Evolutionary conservation across 371 early-diverging fungal species (phyloP).

Genomic region (Syncephalastrum racemosum): DNA sequence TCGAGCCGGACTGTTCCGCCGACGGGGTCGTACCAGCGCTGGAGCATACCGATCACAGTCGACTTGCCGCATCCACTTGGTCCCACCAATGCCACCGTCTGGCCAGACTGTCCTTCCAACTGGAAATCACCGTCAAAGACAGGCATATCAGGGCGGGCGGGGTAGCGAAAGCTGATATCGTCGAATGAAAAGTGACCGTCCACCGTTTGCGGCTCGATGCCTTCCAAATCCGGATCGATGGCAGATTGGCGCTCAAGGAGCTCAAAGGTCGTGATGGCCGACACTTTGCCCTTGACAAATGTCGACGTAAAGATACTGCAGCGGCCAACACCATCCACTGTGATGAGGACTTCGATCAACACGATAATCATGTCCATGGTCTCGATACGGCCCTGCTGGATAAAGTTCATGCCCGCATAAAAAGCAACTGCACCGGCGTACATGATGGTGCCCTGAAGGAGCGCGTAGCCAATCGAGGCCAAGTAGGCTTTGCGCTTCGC

Average conservation of each 20-base stretch:
- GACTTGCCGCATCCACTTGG: constrained; percentile 64
- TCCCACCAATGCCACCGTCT: constrained; percentile 72
- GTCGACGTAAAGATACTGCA: constrained; percentile 57
- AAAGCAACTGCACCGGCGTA: constrained; percentile 62
- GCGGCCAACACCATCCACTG: constrained; percentile 66
- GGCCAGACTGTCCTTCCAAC: constrained; percentile 68
- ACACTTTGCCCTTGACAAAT: constrained; percentile 73
- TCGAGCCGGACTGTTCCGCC: constrained; percentile 66
- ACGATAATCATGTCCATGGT: constrained; percentile 57
- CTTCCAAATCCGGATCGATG: constrained; percentile 72
- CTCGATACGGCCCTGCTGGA: constrained; percentile 31
- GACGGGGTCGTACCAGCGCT: constrained; percentile 82
- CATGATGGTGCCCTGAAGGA: constrained; percentile 64
- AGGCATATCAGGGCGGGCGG: constrained; percentile 73
- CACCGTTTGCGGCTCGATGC: constrained; percentile 44
- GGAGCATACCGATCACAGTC: constrained; percentile 77
- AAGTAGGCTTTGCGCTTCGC: constrained; percentile 58
- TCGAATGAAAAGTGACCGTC: constrained; percentile 57
- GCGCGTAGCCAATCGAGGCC: constrained; percentile 66
- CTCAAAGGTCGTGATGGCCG: constrained; percentile 75
- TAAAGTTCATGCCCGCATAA: constrained; percentile 55
- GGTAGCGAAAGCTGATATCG: constrained; percentile 78
- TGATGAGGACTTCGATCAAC: constrained; percentile 72
- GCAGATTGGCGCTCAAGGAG: constrained; percentile 67
- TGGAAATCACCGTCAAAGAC: constrained; percentile 77